Evolutionary conservation across 225 moss, liverwort and hornwort genomes (phyloP).

Genomic region (Lunularia cruciata): DNA sequence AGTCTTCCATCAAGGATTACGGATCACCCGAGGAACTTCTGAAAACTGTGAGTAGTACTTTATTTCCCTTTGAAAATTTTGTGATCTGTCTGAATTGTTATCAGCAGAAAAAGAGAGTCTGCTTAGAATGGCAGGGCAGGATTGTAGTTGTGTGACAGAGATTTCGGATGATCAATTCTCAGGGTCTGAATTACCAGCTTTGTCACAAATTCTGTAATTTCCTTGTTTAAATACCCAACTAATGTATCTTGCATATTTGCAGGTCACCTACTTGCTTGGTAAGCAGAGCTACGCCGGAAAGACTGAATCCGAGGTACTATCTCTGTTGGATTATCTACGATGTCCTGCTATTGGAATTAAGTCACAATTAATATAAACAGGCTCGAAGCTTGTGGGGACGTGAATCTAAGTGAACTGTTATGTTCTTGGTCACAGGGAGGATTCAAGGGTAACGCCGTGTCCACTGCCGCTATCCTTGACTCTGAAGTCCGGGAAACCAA

Average conservation of each 20-base stretch:
- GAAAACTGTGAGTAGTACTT: conserved; percentile 53
- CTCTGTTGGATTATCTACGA: too few relatives aligned
- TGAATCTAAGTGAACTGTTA: too few relatives aligned
- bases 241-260: conserved; percentile 7
- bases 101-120: too few relatives aligned
- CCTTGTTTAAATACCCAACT: too few relatives aligned
- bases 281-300: conserved; percentile 70
- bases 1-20: conserved; percentile 75
- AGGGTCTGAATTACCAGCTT: too few relatives aligned
- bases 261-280: conserved; percentile 79
- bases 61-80: too few relatives aligned
- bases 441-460: conserved; percentile 58
- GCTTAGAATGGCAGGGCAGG: too few relatives aligned
- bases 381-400: background rate
- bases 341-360: background rate
- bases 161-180: too few relatives aligned
- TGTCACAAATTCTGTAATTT: too few relatives aligned
- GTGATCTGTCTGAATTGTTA: too few relatives aligned
- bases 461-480: conserved; percentile 64
- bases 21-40: conserved; percentile 78
- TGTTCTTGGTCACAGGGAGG: conserved; percentile 52
- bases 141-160: too few relatives aligned
- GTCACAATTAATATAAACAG: too few relatives aligned
- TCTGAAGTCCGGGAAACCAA: conserved; percentile 40
- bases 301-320: conserved; percentile 66